These are phyloP conservation scores for Sporothrix pallida DNA, from an alignment of 2,329 filamentous ascomycete genomes.

Conservation along the genomic window DNA sequence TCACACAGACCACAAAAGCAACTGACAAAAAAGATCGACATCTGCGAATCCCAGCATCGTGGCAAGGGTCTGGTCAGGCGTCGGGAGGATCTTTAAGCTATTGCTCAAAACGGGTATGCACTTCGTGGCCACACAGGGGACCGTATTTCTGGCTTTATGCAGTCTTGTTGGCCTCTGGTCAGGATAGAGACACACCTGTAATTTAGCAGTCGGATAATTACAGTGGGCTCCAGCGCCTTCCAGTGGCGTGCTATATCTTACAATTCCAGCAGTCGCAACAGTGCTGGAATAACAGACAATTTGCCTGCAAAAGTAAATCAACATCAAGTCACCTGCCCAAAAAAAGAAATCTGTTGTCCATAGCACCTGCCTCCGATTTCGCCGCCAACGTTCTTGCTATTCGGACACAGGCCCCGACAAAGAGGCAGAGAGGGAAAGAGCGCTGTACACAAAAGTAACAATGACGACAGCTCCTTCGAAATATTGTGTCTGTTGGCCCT, in stretches of 20 bases:
- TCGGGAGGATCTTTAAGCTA: slow-evolving; percentile 21
- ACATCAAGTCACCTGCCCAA: not conserved
- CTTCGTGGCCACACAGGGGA: not conserved
- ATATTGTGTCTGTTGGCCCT: not conserved
- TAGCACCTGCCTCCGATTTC: slow-evolving; percentile 11
- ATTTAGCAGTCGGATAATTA: not conserved
- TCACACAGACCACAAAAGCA: not conserved
- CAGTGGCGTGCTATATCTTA: not conserved
- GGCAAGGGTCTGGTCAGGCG: slow-evolving; percentile 10
- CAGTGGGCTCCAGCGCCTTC: too few relatives aligned
- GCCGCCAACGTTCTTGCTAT: not conserved
- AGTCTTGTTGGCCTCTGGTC: not conserved
- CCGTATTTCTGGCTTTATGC: not conserved
- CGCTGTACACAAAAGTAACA: not conserved
- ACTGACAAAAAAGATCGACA: not conserved
- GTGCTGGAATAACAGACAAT: too few relatives aligned
- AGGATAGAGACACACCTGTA: not conserved
- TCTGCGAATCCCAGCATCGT: not conserved
- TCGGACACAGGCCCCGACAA: slow-evolving; percentile 3
- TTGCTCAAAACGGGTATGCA: slow-evolving; percentile 24
- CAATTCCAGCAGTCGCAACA: too few relatives aligned
- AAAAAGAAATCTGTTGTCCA: not conserved
- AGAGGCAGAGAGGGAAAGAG: not conserved
- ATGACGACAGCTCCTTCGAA: not conserved
- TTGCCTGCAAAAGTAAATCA: too few relatives aligned